Percentiles rank a stretch among this genome's conserved stretches.
Conservation (phyloP, 768 basidiomycete genomes). For the Pisolithus sp. region DNA sequence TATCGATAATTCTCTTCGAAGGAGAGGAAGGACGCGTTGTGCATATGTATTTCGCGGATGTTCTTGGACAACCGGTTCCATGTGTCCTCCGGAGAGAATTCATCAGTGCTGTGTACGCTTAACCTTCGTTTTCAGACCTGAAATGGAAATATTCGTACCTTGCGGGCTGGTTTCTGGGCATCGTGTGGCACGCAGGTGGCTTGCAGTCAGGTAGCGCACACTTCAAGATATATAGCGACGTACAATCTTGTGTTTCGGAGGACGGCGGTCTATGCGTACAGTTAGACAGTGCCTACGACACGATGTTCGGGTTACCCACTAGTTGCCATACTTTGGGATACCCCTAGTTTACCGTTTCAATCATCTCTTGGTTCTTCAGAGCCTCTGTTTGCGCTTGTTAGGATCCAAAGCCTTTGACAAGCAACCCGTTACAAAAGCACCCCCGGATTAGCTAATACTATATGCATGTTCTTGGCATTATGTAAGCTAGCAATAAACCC, state of each 20-base stretch:
- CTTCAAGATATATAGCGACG: slow-evolving; percentile 23
- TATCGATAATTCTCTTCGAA: slow-evolving; percentile 94
- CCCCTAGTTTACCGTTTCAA: slow-evolving; percentile 8
- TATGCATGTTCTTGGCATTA: background rate
- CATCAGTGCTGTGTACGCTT: slow-evolving; percentile 52
- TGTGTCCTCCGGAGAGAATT: slow-evolving; percentile 74
- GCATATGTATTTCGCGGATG: slow-evolving; percentile 91
- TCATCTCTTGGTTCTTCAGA: slow-evolving; percentile 6
- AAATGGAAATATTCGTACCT: slow-evolving; percentile 28
- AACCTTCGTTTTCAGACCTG: background rate
- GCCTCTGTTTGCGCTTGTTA: slow-evolving; percentile 28
- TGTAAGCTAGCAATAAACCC: no score
- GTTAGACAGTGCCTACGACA: slow-evolving; percentile 10
- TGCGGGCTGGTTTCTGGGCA: slow-evolving; percentile 39
- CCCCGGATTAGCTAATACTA: background rate
- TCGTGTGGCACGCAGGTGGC: background rate
- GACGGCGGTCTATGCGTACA: slow-evolving; percentile 19
- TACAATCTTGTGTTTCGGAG: slow-evolving; percentile 37
- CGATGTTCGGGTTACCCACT: slow-evolving; percentile 12
- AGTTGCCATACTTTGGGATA: slow-evolving; percentile 22
- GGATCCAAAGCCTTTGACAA: slow-evolving; percentile 27
- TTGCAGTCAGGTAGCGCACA: slow-evolving; percentile 14
- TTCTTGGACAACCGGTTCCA: slow-evolving; percentile 79
- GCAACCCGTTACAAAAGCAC: slow-evolving; percentile 10
- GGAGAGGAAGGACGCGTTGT: slow-evolving; percentile 82